Evolutionary conservation across 73 alveolate genomes (phyloP).

Genomic region (Breviolum minutum): DNA sequence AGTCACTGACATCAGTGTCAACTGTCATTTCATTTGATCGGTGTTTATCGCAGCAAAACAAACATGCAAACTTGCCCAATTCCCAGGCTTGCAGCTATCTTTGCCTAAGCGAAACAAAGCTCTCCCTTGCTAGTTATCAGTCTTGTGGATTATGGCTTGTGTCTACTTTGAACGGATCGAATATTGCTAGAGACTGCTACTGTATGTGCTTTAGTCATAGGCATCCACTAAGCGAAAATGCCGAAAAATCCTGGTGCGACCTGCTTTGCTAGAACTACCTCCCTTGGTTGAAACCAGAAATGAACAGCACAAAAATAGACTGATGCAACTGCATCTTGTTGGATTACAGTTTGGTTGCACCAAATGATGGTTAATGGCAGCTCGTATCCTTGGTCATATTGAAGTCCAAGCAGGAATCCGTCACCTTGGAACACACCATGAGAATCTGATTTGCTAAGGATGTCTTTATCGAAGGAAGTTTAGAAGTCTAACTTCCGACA

Average conservation of each 20-base stretch:
- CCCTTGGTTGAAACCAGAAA: not conserved
- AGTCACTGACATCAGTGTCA: too few species aligned
- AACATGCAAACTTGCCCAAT: too few species aligned
- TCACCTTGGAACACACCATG: conserved; percentile 4
- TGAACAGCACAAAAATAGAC: not conserved
- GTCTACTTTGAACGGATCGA: too few species aligned
- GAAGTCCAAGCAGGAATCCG: conserved; percentile 86
- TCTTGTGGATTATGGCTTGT: too few species aligned
- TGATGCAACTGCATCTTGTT: not conserved
- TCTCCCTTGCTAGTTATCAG: too few species aligned
- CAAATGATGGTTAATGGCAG: not conserved
- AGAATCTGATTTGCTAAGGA: not conserved
- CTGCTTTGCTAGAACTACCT: not conserved
- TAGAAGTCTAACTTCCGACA: too few species aligned
- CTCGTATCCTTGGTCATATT: conserved; percentile 25
- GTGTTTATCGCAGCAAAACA: too few species aligned
- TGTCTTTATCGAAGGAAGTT: too few species aligned
- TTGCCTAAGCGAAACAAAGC: too few species aligned
- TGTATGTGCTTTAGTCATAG: not conserved
- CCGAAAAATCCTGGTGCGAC: not conserved
- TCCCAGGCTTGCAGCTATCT: too few species aligned
- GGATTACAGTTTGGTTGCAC: not conserved
- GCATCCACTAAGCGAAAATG: not conserved
- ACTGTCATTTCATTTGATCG: too few species aligned
- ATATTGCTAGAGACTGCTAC: not conserved